Evolutionary conservation across 192 early-diverging fungal species (phyloP), one percentile per base, ranked within the genome.

Genomic region (Allomyces macrogynus): DNA sequence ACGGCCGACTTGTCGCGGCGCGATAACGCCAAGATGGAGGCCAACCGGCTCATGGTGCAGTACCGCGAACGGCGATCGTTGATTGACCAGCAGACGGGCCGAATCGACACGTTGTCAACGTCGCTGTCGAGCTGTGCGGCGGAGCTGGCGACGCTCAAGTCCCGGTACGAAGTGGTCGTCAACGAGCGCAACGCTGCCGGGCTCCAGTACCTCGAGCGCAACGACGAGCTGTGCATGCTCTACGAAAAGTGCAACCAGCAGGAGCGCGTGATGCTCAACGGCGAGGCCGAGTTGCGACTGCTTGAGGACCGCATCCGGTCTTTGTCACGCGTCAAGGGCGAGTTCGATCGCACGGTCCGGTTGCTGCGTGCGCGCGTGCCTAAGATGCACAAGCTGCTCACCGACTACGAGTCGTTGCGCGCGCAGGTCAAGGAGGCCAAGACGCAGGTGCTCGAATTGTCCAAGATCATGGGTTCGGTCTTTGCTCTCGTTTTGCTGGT

Each of bases 141-240:
- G n/a, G 81, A 82, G 65, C 77, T 82, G 67, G 66, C 77, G 0
- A 43, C 67, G 23, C 73, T 83, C 10, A 73, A 76, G 61, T 43
- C 60, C 10, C 70, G 77, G 62, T 81, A 79, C 67, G 81, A 79
- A 43, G n/a, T 64, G 18, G 70, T 77, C 3, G 72, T 80, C 10
- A 72, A 72, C 54, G 78, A 82, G 23, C 67, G 81, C 12, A 82
- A 83, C 70, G 62, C 68, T 0, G 70, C 74, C 11, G 81, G 80
- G 62, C 70, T 80, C 16, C 73, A 80, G 24, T 64, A 83, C n/a
- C 69, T 82, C 4, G 81, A 83, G 27, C 73, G 78, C 24, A 84
- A 82, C 69, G 81, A 82, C 64, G 81, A 82, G 60, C 72, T 82
- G 1, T 80, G 81, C 68, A 82, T 82, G 43, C 63, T 82, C 3